These are phyloP conservation scores for Senna siamea DNA, from an alignment of 306 rosid species.

Conservation along the genomic window DNA sequence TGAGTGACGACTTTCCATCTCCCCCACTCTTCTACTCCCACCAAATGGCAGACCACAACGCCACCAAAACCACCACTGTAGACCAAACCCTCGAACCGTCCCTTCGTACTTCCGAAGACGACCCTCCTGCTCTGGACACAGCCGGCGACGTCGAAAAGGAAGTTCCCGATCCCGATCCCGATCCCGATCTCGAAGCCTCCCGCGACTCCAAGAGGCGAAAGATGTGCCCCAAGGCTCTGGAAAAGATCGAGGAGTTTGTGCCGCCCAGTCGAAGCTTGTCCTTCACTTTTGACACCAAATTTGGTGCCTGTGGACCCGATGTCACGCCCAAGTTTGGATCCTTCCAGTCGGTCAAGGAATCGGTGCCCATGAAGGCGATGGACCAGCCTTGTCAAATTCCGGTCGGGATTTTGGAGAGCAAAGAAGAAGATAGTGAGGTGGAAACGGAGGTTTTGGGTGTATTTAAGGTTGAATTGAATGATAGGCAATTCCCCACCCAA, in stretches of 20 bases:
- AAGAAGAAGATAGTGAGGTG: not conserved
- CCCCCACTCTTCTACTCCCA: not conserved
- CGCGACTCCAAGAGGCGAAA: constrained; percentile 49
- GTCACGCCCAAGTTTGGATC: constrained; percentile 59
- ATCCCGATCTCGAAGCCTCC: constrained; percentile 2
- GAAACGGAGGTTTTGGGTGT: not conserved
- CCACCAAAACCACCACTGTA: not conserved
- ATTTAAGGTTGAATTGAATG: constrained; percentile 11
- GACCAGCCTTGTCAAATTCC: constrained; percentile 6
- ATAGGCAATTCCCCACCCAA: not conserved
- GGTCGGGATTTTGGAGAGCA: not conserved
- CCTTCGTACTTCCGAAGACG: not conserved
- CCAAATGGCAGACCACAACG: constrained; percentile 29
- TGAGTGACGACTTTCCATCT: not conserved
- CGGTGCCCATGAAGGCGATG: not conserved
- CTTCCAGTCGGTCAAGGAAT: constrained; percentile 37
- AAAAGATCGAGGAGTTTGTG: constrained; percentile 40
- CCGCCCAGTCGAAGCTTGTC: constrained; percentile 37
- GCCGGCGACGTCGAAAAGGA: not conserved
- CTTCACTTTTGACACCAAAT: constrained; percentile 56
- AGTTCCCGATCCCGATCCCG: not conserved
- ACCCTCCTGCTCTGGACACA: not conserved
- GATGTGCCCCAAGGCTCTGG: constrained; percentile 45
- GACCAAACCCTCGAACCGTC: not conserved
- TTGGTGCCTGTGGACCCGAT: constrained; percentile 38